Evolutionary conservation across 768 basidiomycete genomes (phyloP).

Genomic region (Termitomyces heimii): DNA sequence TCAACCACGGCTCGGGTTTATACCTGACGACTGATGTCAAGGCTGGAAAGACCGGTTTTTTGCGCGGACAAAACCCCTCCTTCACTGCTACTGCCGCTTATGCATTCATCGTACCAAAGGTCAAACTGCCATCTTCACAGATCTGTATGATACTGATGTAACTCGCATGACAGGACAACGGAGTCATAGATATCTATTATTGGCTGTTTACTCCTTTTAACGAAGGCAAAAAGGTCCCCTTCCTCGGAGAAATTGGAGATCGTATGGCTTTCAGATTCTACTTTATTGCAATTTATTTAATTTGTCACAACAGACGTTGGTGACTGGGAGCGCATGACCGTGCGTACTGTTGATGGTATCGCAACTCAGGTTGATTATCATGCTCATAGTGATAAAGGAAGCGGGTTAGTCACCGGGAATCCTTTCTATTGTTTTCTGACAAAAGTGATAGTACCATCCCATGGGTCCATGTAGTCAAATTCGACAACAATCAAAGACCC

Average conservation of each 20-base stretch:
- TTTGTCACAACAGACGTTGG: constrained; percentile 7
- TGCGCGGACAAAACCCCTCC: constrained; percentile 15
- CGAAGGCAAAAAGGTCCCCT: constrained; percentile 11
- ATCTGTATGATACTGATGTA: not conserved
- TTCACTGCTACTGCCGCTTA: constrained; percentile 8
- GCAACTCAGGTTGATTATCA: constrained; percentile 16
- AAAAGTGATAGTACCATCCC: constrained; percentile 10
- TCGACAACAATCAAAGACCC: constrained; percentile 13
- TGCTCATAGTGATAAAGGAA: constrained; percentile 12
- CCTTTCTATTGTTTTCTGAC: not conserved
- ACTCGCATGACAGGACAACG: constrained; percentile 6
- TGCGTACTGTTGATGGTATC: constrained; percentile 13
- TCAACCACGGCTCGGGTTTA: constrained; percentile 7
- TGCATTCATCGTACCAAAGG: constrained; percentile 14
- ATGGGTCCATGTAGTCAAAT: constrained; percentile 10
- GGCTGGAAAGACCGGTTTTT: constrained; percentile 10
- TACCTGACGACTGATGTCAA: constrained; percentile 11
- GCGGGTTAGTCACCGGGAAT: constrained; percentile 3
- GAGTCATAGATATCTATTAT: constrained; percentile 13
- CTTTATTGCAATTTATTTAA: not conserved
- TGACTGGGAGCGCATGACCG: constrained; percentile 16
- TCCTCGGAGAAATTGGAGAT: constrained; percentile 13
- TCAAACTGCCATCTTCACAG: not conserved
- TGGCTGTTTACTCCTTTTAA: constrained; percentile 16
- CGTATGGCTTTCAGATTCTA: constrained; percentile 1